Base-by-base conservation (phyloP, 805 yeast genomes). In the Sungouiella blattae region DNA sequence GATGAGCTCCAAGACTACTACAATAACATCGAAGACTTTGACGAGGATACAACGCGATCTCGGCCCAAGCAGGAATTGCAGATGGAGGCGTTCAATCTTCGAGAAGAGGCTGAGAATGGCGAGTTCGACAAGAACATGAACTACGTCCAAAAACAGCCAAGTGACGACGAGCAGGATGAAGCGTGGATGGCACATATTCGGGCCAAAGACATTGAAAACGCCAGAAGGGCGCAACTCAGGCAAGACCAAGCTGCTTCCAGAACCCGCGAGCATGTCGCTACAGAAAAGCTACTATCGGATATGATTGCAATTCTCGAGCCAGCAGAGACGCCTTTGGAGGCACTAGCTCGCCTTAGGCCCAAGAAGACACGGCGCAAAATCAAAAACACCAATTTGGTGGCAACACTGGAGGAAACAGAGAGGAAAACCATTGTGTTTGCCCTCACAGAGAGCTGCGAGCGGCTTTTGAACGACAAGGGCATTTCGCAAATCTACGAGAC, bases 81-180 rank as follows among this genome's bases (percentile, higher is more conserved):
- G 23, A 14, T 84, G 2, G 89, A 83, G 39, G 74, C 84, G 0
- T 84, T 84, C 57, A 71, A 76, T 51, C 55, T 84, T 28, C 56
- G 69, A 16, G 64, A 73, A 13, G 91, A 84, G 46, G 55, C 64
- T 28, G 70, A 70, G 35, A 77, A 73, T 30, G 91, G 88, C 2
- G 54, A 55, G 3, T 78, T 80, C 49, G 87, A 81, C 45, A 66
- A 59, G 25, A 74, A 72, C 26, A 87, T 87, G 1, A 80, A 78
- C 45, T 82, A 64, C 45, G 59, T 77, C 13, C 59, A 71, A 17
- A 57, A 59, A 11, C 68, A 65, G 3, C 61, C 62, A 3, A 39
- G 44, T 8, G 51, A 49, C 11, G 67, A 53, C 5, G 53, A 53
- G 15, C 58, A 58, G 8, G 60, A 53, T 4, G 55, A 47, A 5